Evolutionary conservation across 306 rosid species (phyloP).

Genomic region (Castanopsis chinensis): DNA sequence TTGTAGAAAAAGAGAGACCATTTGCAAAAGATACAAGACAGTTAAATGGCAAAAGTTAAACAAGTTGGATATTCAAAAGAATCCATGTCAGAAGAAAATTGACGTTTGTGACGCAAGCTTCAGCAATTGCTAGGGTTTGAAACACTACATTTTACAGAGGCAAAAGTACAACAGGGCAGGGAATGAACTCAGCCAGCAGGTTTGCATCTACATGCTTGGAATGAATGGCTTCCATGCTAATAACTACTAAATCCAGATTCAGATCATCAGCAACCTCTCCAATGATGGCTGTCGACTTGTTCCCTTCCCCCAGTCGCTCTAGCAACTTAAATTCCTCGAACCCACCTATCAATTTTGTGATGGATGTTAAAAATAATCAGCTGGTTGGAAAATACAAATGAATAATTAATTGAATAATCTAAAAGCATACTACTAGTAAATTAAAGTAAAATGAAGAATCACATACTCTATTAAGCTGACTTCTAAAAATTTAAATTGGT

Average conservation of each 20-base stretch:
- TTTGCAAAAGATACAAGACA: slow-evolving; percentile 5
- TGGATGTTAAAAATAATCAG: not conserved
- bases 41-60: slow-evolving; percentile 18
- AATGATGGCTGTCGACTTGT: slow-evolving; percentile 79
- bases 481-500: not conserved
- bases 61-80: slow-evolving; percentile 5
- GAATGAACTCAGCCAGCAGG: slow-evolving; percentile 90
- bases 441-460: not conserved
- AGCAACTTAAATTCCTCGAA: slow-evolving; percentile 73
- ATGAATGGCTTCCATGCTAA: slow-evolving; percentile 97
- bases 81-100: not conserved
- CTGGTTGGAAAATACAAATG: not conserved
- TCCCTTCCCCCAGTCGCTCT: slow-evolving; percentile 85
- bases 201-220: slow-evolving; percentile 94
- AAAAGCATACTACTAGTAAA: not conserved
- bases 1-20: not conserved
- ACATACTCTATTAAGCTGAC: not conserved
- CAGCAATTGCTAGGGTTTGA: not conserved
- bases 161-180: slow-evolving; percentile 88
- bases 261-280: slow-evolving; percentile 95
- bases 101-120: slow-evolving; percentile 15
- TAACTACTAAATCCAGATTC: slow-evolving; percentile 78
- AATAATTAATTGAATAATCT: not conserved
- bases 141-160: slow-evolving; percentile 46
- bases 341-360: slow-evolving; percentile 50